Evolutionary conservation across 768 basidiomycete genomes (phyloP).

Genomic region (Russula lepida): DNA sequence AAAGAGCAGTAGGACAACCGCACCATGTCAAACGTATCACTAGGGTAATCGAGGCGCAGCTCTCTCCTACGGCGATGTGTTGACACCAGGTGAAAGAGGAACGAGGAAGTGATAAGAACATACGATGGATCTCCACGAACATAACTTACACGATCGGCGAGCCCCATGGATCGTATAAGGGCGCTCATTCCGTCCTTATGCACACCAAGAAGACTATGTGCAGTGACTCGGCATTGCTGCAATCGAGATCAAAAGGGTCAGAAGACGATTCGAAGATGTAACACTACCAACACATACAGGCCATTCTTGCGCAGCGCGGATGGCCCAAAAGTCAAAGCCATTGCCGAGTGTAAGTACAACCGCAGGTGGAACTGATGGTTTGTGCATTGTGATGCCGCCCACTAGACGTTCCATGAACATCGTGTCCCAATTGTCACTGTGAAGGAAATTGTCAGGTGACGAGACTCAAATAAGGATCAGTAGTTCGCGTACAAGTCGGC

Average conservation of each 20-base stretch:
- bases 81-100: background rate
- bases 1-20: constrained; percentile 18
- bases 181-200: background rate
- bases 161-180: background rate
- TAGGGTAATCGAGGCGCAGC: background rate
- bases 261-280: background rate
- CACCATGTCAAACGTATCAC: constrained; percentile 19
- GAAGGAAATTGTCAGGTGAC: background rate
- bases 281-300: constrained; percentile 34
- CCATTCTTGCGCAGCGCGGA: constrained; percentile 63
- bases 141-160: constrained; percentile 9
- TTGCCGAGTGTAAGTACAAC: constrained; percentile 62
- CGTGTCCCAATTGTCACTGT: constrained; percentile 64
- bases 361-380: constrained; percentile 42
- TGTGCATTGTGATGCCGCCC: constrained; percentile 44
- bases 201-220: constrained; percentile 7
- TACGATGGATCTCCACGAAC: constrained; percentile 14
- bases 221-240: constrained; percentile 10
- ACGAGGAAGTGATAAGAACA: background rate
- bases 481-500: constrained; percentile 6
- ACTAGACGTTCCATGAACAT: constrained; percentile 49
- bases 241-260: background rate
- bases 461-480: background rate
- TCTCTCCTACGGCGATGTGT: background rate
- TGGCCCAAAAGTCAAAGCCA: constrained; percentile 61